phyloP scores from a whole-genome alignment of 2,329 filamentous ascomycete species.

The Penicillium brasilianum region DNA sequence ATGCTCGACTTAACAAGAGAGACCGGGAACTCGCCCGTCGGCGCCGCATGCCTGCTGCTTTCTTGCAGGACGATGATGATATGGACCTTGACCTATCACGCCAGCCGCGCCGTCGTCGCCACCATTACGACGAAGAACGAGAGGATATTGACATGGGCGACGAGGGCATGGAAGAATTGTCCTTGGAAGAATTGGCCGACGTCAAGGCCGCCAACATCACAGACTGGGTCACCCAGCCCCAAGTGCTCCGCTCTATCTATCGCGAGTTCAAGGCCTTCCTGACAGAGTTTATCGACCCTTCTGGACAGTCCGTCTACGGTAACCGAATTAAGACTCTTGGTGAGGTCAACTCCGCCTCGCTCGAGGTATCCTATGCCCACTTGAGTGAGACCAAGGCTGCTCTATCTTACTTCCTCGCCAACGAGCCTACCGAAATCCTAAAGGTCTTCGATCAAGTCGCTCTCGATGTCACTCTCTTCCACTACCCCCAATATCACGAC shows the following conservation, averaged over 20 bases:
- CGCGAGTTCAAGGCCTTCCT: slow-evolving; percentile 97
- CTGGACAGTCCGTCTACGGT: slow-evolving; percentile 90
- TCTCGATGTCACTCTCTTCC: slow-evolving; percentile 92
- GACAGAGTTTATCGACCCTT: slow-evolving; percentile 91
- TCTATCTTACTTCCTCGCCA: slow-evolving; percentile 92
- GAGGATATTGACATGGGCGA: slow-evolving; percentile 88
- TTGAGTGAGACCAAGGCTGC: slow-evolving; percentile 89
- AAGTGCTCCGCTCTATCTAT: slow-evolving; percentile 90
- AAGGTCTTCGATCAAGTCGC: slow-evolving; percentile 96
- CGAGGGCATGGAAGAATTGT: slow-evolving; percentile 94
- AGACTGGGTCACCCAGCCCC: slow-evolving; percentile 90
- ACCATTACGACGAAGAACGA: slow-evolving; percentile 91
- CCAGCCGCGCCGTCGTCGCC: slow-evolving; percentile 81
- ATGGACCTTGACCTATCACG: slow-evolving; percentile 82
- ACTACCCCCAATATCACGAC: slow-evolving; percentile 96
- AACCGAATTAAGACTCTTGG: slow-evolving; percentile 93
- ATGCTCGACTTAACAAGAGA: slow-evolving; percentile 65
- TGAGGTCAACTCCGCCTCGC: slow-evolving; percentile 92
- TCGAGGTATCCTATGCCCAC: slow-evolving; percentile 96
- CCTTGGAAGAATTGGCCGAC: slow-evolving; percentile 86
- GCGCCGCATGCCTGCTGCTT: slow-evolving; percentile 66
- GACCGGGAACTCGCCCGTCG: slow-evolving; percentile 65
- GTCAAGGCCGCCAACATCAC: slow-evolving; percentile 92
- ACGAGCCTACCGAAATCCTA: slow-evolving; percentile 91
- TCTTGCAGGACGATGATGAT: slow-evolving; percentile 76